A percentile compares a stretch with the other conserved stretches of the same genome.
Evolutionary conservation across 129 eudicot species (phyloP).

Genomic region (Saposhnikovia divaricata): DNA sequence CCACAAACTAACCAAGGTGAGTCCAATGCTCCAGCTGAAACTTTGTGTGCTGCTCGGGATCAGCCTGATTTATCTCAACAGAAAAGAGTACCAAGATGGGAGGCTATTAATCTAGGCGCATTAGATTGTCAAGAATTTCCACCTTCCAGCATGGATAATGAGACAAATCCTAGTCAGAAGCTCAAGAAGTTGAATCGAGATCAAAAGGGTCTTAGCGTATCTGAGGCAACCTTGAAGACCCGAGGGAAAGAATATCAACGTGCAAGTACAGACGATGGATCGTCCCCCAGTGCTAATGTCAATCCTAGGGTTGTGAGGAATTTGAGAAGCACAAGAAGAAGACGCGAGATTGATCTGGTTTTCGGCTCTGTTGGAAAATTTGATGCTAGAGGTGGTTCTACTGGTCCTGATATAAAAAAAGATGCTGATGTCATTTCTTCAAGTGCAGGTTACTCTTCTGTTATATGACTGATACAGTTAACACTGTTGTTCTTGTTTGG

Average conservation of each 20-base stretch:
- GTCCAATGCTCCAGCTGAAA: slow-evolving; percentile 14
- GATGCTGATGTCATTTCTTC: neutral
- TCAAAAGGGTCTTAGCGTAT: neutral
- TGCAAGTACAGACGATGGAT: neutral
- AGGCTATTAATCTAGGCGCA: slow-evolving; percentile 15
- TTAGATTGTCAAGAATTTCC: neutral
- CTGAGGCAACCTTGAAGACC: slow-evolving; percentile 2
- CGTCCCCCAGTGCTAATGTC: neutral
- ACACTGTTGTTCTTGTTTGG: neutral
- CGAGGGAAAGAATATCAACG: neutral
- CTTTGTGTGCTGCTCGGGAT: slow-evolving; percentile 10
- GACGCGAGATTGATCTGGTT: neutral
- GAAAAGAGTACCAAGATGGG: slow-evolving; percentile 17
- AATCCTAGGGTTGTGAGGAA: neutral
- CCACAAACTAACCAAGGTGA: slow-evolving; percentile 1
- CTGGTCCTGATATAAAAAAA: neutral
- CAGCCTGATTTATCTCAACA: slow-evolving; percentile 28
- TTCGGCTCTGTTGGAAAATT: neutral
- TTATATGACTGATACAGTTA: neutral
- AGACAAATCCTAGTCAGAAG: neutral
- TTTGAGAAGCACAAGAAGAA: neutral
- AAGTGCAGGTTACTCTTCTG: neutral
- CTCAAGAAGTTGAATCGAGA: slow-evolving; percentile 1
- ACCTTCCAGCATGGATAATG: neutral
- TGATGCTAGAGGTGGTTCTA: neutral